Conservation (phyloP, 768 basidiomycete species). For the Suillus ampliporus region DNA sequence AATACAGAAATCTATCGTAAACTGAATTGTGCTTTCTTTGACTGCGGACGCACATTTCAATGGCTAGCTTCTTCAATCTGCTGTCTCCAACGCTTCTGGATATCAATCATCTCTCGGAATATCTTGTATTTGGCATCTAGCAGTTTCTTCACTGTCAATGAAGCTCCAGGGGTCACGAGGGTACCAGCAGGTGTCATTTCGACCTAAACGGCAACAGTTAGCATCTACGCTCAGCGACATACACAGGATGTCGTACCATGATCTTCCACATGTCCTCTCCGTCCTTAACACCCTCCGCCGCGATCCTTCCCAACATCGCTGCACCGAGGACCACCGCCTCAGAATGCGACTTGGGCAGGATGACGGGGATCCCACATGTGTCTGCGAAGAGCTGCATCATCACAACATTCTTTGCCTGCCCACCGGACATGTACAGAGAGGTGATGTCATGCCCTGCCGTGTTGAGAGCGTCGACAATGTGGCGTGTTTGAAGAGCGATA, state of each 20-base stretch:
- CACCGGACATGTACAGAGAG: conserved; percentile 90
- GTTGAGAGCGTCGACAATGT: conserved; percentile 93
- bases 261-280: conserved; percentile 84
- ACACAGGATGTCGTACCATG: conserved; percentile 63
- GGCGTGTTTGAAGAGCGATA: conserved; percentile 92
- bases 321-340: conserved; percentile 91
- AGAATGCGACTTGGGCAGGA: conserved; percentile 76
- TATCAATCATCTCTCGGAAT: conserved; percentile 86
- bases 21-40: neutral
- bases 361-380: conserved; percentile 79
- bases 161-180: conserved; percentile 67
- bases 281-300: conserved; percentile 63
- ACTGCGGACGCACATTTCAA: conserved; percentile 12
- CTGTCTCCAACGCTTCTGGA: conserved; percentile 86
- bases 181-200: conserved; percentile 92
- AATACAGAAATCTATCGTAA: neutral
- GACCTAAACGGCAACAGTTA: conserved; percentile 50
- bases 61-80: conserved; percentile 68
- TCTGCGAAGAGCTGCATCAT: conserved; percentile 93
- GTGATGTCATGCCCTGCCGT: conserved; percentile 80
- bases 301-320: conserved; percentile 92
- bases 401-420: conserved; percentile 87
- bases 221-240: neutral
- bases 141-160: conserved; percentile 68
- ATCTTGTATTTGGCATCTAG: conserved; percentile 94